Evolutionary conservation across 495 filamentous ascomycete species (phyloP).

Genomic region (Xylaria sp.): DNA sequence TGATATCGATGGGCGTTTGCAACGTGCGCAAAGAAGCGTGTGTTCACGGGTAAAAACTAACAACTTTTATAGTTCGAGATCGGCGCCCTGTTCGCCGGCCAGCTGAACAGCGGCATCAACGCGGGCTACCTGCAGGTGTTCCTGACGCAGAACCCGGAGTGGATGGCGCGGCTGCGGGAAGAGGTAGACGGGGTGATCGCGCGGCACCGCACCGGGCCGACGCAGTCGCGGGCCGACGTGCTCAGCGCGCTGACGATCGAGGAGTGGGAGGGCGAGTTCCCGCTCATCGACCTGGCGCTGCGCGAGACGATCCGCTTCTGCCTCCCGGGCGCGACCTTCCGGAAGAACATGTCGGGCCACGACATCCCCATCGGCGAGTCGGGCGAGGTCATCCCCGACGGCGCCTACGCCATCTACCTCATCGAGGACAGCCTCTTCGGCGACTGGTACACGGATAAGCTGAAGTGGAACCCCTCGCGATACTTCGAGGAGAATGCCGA

Average conservation of each 20-base stretch:
- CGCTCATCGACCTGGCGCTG: slow-evolving; percentile 50
- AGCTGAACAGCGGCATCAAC: slow-evolving; percentile 54
- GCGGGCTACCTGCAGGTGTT: slow-evolving; percentile 49
- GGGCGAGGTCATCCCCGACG: slow-evolving; percentile 52
- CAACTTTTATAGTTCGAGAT: slow-evolving; percentile 44
- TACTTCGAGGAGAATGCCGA: slow-evolving; percentile 51
- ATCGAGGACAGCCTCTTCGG: slow-evolving; percentile 50
- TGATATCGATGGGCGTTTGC: neutral
- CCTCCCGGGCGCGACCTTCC: slow-evolving; percentile 39
- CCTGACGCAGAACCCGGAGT: slow-evolving; percentile 48
- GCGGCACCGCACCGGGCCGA: slow-evolving; percentile 40
- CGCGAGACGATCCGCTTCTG: slow-evolving; percentile 53
- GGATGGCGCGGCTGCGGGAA: slow-evolving; percentile 45
- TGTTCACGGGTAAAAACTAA: neutral
- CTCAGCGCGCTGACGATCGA: slow-evolving; percentile 48
- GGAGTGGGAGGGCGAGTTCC: slow-evolving; percentile 57
- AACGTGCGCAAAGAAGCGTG: neutral
- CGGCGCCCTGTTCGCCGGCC: slow-evolving; percentile 45
- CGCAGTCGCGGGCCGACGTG: slow-evolving; percentile 46
- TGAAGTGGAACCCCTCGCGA: slow-evolving; percentile 52
- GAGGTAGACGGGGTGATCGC: slow-evolving; percentile 50
- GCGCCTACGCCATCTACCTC: slow-evolving; percentile 47
- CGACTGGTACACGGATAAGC: slow-evolving; percentile 50
- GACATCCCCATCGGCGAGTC: slow-evolving; percentile 45
- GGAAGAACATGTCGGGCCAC: slow-evolving; percentile 47